phyloP scores from a whole-genome alignment of 805 yeast species.

The Pichia scutulata region DNA sequence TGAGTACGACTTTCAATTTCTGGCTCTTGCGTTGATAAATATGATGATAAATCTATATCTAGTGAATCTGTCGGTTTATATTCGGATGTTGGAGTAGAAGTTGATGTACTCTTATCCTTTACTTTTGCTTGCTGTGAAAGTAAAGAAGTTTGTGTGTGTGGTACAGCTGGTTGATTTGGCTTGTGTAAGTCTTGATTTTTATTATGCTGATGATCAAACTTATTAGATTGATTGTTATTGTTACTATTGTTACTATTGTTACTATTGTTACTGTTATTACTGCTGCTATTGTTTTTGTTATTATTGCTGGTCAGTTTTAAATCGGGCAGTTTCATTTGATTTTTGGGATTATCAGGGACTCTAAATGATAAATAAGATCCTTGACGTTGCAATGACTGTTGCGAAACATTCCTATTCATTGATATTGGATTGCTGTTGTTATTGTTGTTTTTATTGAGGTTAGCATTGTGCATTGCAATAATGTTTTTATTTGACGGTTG shows the following conservation, averaged over 20 bases:
- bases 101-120: not conserved
- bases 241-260: not conserved
- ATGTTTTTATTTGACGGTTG: constrained; percentile 4
- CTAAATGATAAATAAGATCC: constrained; percentile 15
- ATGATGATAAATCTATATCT: constrained; percentile 14
- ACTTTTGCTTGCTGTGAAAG: constrained; percentile 6
- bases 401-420: constrained; percentile 4
- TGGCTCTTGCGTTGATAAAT: constrained; percentile 30
- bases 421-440: not conserved
- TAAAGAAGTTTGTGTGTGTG: not conserved
- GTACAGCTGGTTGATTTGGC: not conserved
- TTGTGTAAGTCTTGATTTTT: not conserved
- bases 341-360: constrained; percentile 4
- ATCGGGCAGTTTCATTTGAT: not conserved
- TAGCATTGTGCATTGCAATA: not conserved
- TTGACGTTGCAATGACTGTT: constrained; percentile 16
- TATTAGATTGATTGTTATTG: not conserved
- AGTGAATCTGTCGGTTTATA: not conserved
- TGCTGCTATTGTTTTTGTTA: not conserved
- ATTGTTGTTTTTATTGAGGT: not conserved
- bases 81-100: not conserved
- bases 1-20: constrained; percentile 66
- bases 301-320: not conserved
- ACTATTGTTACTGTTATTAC: not conserved
- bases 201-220: not conserved